phyloP scores from a whole-genome alignment of 2,329 filamentous ascomycete species.

The Calycina herbarum region DNA sequence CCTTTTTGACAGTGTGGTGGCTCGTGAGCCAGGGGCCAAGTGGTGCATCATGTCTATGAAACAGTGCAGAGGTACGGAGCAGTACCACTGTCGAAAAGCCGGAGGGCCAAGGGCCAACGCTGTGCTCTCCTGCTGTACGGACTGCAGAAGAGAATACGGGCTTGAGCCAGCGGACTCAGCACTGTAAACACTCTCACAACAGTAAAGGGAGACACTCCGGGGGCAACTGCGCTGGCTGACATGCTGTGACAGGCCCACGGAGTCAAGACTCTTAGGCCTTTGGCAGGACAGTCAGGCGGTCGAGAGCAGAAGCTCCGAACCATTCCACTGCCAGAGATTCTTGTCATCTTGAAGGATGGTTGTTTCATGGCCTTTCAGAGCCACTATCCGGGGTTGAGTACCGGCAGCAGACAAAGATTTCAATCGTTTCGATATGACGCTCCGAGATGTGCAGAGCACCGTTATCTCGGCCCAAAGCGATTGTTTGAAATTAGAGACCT shows the following conservation, averaged over 20 bases:
- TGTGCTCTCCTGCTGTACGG: neutral
- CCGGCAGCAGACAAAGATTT: neutral
- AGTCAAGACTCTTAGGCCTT: neutral
- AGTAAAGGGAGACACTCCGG: neutral
- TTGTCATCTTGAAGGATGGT: neutral
- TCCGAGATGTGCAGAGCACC: neutral
- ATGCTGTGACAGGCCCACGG: neutral
- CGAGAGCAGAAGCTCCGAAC: neutral
- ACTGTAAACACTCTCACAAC: neutral
- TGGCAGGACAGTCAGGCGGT: no score
- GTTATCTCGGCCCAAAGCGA: neutral
- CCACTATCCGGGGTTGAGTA: neutral
- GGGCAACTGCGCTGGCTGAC: neutral
- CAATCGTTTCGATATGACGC: conserved; percentile 2
- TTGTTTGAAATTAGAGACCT: neutral
- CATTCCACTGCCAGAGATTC: neutral
- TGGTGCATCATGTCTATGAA: neutral
- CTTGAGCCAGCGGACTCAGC: neutral
- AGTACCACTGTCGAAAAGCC: neutral
- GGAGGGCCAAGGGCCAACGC: neutral
- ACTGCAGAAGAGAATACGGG: neutral
- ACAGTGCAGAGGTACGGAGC: no score
- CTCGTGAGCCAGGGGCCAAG: neutral
- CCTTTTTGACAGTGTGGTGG: neutral
- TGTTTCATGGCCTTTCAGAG: neutral